Conservation (phyloP, 1,284 basidiomycete genomes). For the Boletus semigastroideus region DNA sequence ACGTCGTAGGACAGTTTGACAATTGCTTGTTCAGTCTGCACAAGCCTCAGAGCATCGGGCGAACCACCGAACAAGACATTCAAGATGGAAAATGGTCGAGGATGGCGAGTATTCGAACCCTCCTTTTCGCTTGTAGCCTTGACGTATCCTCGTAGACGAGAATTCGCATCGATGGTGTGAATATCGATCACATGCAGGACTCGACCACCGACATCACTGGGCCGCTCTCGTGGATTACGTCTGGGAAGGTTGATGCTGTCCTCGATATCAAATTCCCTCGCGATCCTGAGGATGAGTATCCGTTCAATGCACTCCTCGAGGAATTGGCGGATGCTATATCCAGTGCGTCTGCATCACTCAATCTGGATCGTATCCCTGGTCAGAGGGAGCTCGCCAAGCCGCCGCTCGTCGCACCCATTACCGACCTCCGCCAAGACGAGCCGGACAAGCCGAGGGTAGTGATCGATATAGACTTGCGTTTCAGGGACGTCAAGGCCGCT, state of each 20-base stretch:
- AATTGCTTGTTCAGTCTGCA: slow-evolving; percentile 98
- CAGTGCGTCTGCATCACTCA: slow-evolving; percentile 51
- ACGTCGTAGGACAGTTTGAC: slow-evolving; percentile 96
- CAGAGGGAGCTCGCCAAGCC: slow-evolving; percentile 87
- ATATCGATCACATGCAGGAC: slow-evolving; percentile 93
- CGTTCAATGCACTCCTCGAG: slow-evolving; percentile 86
- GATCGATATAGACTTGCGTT: slow-evolving; percentile 93
- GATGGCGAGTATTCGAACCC: slow-evolving; percentile 63
- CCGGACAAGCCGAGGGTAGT: slow-evolving; percentile 57
- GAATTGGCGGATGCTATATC: slow-evolving; percentile 88
- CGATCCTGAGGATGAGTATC: slow-evolving; percentile 71
- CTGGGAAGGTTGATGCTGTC: slow-evolving; percentile 95
- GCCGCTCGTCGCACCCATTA: slow-evolving; percentile 74
- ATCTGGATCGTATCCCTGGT: slow-evolving; percentile 78
- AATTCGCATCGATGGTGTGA: slow-evolving; percentile 95
- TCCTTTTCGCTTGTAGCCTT: slow-evolving; percentile 2
- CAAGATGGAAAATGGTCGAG: slow-evolving; percentile 82
- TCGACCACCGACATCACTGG: slow-evolving; percentile 76
- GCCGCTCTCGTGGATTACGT: slow-evolving; percentile 95
- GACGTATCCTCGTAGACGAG: slow-evolving; percentile 61
- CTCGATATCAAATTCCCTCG: slow-evolving; percentile 97
- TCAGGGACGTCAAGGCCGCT: slow-evolving; percentile 94
- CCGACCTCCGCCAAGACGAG: slow-evolving; percentile 35
- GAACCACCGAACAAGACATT: slow-evolving; percentile 82
- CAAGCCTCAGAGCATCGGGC: slow-evolving; percentile 93